These are phyloP conservation scores for Nicotiana noctiflora DNA, from an alignment of 257 asterid genomes.

Conservation along the genomic window DNA sequence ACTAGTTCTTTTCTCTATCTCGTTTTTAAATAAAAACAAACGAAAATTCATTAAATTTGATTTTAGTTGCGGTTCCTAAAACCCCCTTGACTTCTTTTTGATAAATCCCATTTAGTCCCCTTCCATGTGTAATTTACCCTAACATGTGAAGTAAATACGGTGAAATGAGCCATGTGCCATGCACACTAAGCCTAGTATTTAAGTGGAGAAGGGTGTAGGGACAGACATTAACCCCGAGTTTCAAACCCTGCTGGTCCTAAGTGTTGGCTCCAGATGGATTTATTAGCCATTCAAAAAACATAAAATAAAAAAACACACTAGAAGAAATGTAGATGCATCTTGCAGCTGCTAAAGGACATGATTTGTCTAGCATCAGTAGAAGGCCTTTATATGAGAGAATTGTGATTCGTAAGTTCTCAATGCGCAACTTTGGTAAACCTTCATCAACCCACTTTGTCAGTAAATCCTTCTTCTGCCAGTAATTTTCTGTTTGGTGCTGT, in stretches of 20 bases:
- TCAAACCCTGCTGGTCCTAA: no score
- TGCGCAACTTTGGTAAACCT: not conserved
- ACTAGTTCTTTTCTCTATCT: not conserved
- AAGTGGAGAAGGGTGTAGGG: no score
- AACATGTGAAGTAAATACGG: not conserved
- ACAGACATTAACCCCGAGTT: no score
- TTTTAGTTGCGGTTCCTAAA: not conserved
- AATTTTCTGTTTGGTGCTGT: not conserved
- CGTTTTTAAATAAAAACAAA: not conserved
- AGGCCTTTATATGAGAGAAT: not conserved
- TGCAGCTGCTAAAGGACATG: not conserved
- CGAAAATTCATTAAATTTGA: not conserved
- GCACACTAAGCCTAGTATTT: no score
- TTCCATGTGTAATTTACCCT: not conserved
- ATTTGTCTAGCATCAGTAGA: not conserved
- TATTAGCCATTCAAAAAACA: no score
- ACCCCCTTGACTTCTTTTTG: not conserved
- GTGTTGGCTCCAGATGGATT: no score
- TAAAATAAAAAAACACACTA: not conserved
- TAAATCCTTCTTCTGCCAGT: not conserved
- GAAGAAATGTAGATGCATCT: not conserved
- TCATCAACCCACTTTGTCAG: not conserved
- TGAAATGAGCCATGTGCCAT: not conserved
- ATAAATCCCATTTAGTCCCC: not conserved
- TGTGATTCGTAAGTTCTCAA: not conserved